These are phyloP conservation scores for Ceratorhiza oryzae-sativae DNA, from an alignment of 1,284 basidiomycete genomes.

Conservation along the genomic window DNA sequence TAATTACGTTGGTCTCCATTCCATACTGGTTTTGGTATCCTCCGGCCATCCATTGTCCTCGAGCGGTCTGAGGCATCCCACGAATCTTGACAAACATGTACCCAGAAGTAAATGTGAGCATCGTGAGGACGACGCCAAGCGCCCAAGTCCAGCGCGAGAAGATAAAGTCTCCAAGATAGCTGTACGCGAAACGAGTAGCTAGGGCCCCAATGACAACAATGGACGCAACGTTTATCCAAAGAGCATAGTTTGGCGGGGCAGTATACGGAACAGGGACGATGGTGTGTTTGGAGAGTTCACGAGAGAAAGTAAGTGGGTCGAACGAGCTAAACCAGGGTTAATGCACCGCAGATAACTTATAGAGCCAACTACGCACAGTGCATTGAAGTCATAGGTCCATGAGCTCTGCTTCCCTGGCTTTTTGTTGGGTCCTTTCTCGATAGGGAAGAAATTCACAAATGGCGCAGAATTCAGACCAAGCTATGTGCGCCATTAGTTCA, in stretches of 20 bases:
- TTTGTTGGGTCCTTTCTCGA: constrained; percentile 71
- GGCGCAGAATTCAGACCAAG: constrained; percentile 77
- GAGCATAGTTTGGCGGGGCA: constrained; percentile 66
- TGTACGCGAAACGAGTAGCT: constrained; percentile 60
- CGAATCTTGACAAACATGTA: constrained; percentile 98
- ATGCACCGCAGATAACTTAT: not conserved
- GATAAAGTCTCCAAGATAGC: constrained; percentile 66
- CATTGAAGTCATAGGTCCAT: constrained; percentile 77
- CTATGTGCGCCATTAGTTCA: constrained; percentile 52
- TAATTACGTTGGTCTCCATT: constrained; percentile 90
- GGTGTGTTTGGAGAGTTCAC: constrained; percentile 74
- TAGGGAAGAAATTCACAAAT: constrained; percentile 77
- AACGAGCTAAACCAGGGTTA: constrained; percentile 67
- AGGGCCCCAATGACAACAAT: constrained; percentile 56
- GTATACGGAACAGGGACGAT: constrained; percentile 76
- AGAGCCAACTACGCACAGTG: constrained; percentile 52
- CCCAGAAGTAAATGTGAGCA: constrained; percentile 83
- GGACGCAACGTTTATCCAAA: constrained; percentile 60
- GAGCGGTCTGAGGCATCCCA: constrained; percentile 74
- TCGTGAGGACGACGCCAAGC: constrained; percentile 53
- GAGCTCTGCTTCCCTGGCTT: constrained; percentile 61
- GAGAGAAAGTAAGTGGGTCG: constrained; percentile 75
- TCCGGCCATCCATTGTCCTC: constrained; percentile 75
- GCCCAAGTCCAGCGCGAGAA: constrained; percentile 85
- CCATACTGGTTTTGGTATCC: constrained; percentile 93